A percentile compares a stretch with the other conserved stretches of the same genome.
phyloP scores from a whole-genome alignment of 345 rosid genomes.

The Salix caprea region DNA sequence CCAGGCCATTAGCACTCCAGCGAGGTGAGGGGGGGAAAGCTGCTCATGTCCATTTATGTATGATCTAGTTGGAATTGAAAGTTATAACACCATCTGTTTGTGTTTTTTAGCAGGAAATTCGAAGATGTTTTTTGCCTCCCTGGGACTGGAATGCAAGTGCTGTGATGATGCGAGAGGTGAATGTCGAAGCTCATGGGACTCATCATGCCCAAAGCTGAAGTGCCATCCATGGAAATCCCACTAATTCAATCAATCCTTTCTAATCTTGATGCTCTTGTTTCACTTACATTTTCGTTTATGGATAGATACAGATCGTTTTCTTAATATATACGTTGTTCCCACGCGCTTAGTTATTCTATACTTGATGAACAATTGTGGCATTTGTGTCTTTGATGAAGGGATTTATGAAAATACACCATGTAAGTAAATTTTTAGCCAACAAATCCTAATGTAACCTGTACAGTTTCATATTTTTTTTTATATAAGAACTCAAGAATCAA shows the following conservation, averaged over 20 bases:
- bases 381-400: background rate
- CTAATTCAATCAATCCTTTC: background rate
- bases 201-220: constrained; percentile 34
- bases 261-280: background rate
- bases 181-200: constrained; percentile 36
- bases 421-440: background rate
- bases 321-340: background rate
- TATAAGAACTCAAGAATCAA: too few species aligned
- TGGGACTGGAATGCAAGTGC: constrained; percentile 48
- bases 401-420: background rate
- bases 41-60: background rate
- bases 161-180: constrained; percentile 40
- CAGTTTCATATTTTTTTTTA: too few species aligned
- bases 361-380: background rate
- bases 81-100: background rate
- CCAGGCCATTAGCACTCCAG: background rate
- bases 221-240: constrained; percentile 43
- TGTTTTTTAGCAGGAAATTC: constrained; percentile 17
- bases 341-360: too few species aligned
- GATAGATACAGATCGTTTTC: background rate
- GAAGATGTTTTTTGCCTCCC: constrained; percentile 17
- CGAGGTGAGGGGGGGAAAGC: background rate
- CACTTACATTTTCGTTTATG: background rate
- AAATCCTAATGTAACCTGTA: too few species aligned
- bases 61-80: background rate